Base-by-base conservation (phyloP, 129 eudicot species). In the Flaveria brownii region DNA sequence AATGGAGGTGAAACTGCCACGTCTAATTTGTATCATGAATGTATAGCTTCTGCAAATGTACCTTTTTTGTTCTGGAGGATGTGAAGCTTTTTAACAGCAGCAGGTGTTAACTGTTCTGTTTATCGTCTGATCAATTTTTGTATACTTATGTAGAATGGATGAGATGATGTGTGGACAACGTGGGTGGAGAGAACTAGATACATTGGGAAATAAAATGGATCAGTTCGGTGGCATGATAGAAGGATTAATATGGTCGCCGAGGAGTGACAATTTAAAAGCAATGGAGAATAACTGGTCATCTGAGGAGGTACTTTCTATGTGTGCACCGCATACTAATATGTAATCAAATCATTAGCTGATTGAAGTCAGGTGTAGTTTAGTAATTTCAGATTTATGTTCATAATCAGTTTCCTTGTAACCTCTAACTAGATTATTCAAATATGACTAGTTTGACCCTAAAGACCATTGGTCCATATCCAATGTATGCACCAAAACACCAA, bases 101-200 rank as follows among this genome's bases (percentile, higher is more conserved):
- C 23, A 57, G 66, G 13, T 83, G 74, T 71, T 72, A 68, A 68
- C 33, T 8, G 14, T 42, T 36, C 17, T 47, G 71, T 71, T 39
- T 51, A 64, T 77, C 41, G 77, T 60, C 52, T 73, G 68, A 80
- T 73, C 20, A 47, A 52, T 20, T 57, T 26, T 60, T 68, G 57
- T 73, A 22, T 67, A 45, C 17, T 36, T 8, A 47, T 79, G 82
- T 83, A 90, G 98, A 84, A 93, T 93, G 96, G 98, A 93, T 79
- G 97, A 93, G 82, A 88, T 90, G 92, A 93, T 90, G 92, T 72
- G 89, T 36, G 91, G 88, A 45, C 91, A 85, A 74, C 87, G 90
- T 54, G 92, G 92, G 28, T 81, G 85, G 84, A 88, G 93, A 78
- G 92, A 93, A 65, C 57, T 93, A 68, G 92, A 88, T 6, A 68